Conservation (phyloP, 2,329 filamentous ascomycete species). For the Elsinoe australis region DNA sequence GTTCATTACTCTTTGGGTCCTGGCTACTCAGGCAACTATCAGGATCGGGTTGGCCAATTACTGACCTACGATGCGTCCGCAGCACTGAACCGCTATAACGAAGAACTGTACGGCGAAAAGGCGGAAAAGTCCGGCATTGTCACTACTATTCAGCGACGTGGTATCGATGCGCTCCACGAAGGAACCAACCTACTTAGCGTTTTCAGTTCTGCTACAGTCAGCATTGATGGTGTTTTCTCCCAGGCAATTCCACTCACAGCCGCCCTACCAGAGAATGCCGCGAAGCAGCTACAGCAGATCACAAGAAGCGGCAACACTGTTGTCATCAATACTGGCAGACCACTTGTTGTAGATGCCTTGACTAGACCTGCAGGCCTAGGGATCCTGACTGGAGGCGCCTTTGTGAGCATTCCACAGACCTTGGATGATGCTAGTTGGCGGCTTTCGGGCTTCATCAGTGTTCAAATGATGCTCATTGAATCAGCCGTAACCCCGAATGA, state of each 20-base stretch:
- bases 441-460: slow-evolving; percentile 79
- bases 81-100: slow-evolving; percentile 81
- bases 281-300: slow-evolving; percentile 59
- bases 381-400: slow-evolving; percentile 72
- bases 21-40: slow-evolving; percentile 90
- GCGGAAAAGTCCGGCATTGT: slow-evolving; percentile 89
- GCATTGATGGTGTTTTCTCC: slow-evolving; percentile 50
- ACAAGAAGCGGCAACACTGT: slow-evolving; percentile 68
- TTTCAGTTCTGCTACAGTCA: slow-evolving; percentile 69
- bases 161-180: slow-evolving; percentile 73
- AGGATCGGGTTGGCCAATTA: slow-evolving; percentile 90
- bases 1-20: slow-evolving; percentile 87
- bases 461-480: slow-evolving; percentile 79
- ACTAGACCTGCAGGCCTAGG: slow-evolving; percentile 72
- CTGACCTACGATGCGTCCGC: slow-evolving; percentile 94
- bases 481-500: slow-evolving; percentile 62
- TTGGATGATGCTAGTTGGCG: slow-evolving; percentile 91
- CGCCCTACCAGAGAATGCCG: slow-evolving; percentile 67
- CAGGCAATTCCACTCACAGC: slow-evolving; percentile 49
- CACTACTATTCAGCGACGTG: slow-evolving; percentile 76
- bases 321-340: slow-evolving; percentile 80
- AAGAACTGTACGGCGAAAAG: slow-evolving; percentile 79
- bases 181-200: slow-evolving; percentile 74
- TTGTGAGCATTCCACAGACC: slow-evolving; percentile 71
- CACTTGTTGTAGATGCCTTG: slow-evolving; percentile 83